phyloP scores from a whole-genome alignment of 805 yeast species.

The Saturnispora hagleri region DNA sequence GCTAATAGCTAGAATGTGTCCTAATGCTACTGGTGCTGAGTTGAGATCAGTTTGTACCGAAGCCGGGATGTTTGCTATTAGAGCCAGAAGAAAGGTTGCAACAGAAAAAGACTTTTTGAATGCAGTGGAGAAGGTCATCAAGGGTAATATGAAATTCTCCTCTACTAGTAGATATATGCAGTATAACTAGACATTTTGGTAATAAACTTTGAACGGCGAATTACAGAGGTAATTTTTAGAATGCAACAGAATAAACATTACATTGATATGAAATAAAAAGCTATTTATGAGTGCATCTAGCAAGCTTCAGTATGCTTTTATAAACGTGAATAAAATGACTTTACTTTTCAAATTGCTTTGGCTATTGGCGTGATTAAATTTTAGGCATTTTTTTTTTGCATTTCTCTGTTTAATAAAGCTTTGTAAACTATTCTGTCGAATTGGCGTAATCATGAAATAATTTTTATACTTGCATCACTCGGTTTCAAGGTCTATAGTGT shows the following conservation, averaged over 20 bases:
- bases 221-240: neutral
- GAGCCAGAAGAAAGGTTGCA: conserved; percentile 97
- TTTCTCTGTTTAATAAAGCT: too few species aligned
- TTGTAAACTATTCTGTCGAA: too few species aligned
- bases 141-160: conserved; percentile 96
- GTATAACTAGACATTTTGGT: conserved; percentile 49
- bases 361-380: too few species aligned
- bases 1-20: conserved; percentile 91
- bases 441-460: too few species aligned
- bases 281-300: neutral
- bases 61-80: conserved; percentile 99
- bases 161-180: conserved; percentile 98
- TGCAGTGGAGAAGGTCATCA: conserved; percentile 97
- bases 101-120: conserved; percentile 95
- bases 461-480: too few species aligned
- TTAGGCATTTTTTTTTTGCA: too few species aligned
- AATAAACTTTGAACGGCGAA: neutral
- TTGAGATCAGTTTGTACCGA: conserved; percentile 97
- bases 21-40: conserved; percentile 98
- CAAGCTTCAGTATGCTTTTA: neutral
- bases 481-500: too few species aligned
- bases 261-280: neutral
- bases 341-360: neutral
- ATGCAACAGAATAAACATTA: neutral
- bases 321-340: neutral